Conservation (phyloP, 129 eudicot genomes). For the Erigeron canadensis region DNA sequence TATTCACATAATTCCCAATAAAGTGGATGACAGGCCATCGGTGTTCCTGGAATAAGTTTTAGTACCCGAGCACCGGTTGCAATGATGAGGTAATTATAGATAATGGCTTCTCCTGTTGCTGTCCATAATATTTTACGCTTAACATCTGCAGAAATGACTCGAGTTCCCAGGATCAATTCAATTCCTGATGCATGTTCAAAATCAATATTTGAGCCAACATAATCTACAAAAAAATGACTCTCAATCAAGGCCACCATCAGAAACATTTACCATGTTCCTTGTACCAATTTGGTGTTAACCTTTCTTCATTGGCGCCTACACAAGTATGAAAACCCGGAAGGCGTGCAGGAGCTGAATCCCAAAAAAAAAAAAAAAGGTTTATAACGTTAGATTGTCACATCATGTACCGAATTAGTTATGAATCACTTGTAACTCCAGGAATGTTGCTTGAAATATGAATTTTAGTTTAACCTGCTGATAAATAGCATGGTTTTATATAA, state of each 20-base stretch:
- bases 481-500: too few species aligned
- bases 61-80: conserved; percentile 99
- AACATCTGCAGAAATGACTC: conserved; percentile 75
- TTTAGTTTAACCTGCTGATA: neutral
- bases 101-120: conserved; percentile 78
- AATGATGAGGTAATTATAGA: conserved; percentile 77
- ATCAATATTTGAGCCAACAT: neutral
- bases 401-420: neutral
- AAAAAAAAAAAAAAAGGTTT: neutral
- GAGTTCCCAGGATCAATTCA: conserved; percentile 76
- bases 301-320: conserved; percentile 85
- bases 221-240: neutral
- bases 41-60: conserved; percentile 14
- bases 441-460: neutral
- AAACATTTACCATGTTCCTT: conserved; percentile 70
- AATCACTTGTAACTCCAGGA: neutral
- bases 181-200: conserved; percentile 45
- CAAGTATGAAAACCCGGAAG: conserved; percentile 97
- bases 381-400: conserved; percentile 2
- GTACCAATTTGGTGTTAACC: conserved; percentile 85
- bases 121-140: conserved; percentile 69
- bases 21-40: neutral
- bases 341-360: conserved; percentile 63
- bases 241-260: neutral
- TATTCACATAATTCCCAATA: neutral